Percentiles rank a stretch among this genome's conserved stretches.
phyloP scores from a whole-genome alignment of 2,329 filamentous ascomycete genomes.

The Phoma sp. region DNA sequence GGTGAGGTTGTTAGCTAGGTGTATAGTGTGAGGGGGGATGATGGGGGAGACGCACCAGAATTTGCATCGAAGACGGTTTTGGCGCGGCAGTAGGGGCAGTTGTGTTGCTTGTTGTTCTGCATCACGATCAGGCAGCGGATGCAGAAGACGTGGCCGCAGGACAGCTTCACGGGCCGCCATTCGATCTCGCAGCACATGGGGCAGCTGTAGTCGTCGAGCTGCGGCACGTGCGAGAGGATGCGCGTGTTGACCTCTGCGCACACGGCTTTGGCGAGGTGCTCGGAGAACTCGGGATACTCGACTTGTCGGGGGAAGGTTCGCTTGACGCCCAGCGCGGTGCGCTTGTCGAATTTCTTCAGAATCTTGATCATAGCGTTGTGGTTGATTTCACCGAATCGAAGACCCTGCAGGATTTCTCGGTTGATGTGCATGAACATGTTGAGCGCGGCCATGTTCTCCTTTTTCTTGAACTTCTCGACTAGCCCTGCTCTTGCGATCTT shows the following conservation, averaged over 20 bases:
- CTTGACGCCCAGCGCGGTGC: slow-evolving; percentile 74
- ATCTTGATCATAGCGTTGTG: slow-evolving; percentile 80
- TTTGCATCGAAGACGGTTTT: slow-evolving; percentile 75
- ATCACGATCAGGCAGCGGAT: slow-evolving; percentile 83
- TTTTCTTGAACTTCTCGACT: slow-evolving; percentile 66
- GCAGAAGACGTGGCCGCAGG: slow-evolving; percentile 80
- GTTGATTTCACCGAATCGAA: slow-evolving; percentile 87
- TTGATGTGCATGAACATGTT: slow-evolving; percentile 76
- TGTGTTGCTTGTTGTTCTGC: slow-evolving; percentile 70
- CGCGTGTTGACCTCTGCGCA: slow-evolving; percentile 76
- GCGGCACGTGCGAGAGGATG: slow-evolving; percentile 75
- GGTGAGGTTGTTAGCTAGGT: background rate
- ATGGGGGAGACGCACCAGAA: slow-evolving; percentile 56
- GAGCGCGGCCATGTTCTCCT: slow-evolving; percentile 69
- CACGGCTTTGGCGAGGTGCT: slow-evolving; percentile 74
- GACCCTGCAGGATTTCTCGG: slow-evolving; percentile 73
- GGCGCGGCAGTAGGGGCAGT: slow-evolving; percentile 78
- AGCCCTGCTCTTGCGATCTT: slow-evolving; percentile 68
- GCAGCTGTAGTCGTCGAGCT: slow-evolving; percentile 83
- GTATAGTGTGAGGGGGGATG: background rate
- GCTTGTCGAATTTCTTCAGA: slow-evolving; percentile 90
- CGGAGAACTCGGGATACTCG: slow-evolving; percentile 63
- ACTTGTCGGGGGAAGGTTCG: slow-evolving; percentile 67
- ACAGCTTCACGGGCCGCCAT: slow-evolving; percentile 80
- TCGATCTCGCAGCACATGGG: slow-evolving; percentile 80